Base-by-base conservation (phyloP, 2,329 filamentous ascomycete species). In the Venturia asperata region DNA sequence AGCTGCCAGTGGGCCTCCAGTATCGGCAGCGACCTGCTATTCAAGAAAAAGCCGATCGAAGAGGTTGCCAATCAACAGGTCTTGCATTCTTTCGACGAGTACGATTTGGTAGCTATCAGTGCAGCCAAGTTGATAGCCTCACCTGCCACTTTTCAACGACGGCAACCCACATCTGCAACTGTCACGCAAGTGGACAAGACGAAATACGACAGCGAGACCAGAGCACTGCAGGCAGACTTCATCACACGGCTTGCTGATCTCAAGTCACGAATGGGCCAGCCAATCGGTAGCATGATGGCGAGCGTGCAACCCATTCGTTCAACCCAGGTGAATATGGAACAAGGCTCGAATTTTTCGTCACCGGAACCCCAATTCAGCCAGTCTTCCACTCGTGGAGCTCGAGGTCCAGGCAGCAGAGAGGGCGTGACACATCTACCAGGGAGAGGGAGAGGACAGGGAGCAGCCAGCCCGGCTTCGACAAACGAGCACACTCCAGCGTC, bases 21-120 rank as follows among this genome's bases (percentile, higher is more conserved):
- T 67, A 84, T 96, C 55, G 93, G 93, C 43, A 96, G 92, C 0
- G 91, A 95, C 69, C 79, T 92, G 68, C 83, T 96, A 52, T 88
- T 97, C 70, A 82, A 81, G 1, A 63, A 62, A 27, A 55, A 58
- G 43, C 64, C 24, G 10, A 21, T 41, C 5, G 67, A 75, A 52
- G 67, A 72, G 7, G 69, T 76, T 65, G 70, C 73, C 13, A 73
- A 73, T 10, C 73, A 82, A 3, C 74, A 75, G 10, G 82, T 81
- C n/a, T 77, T 79, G 30, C 80, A 84, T 34, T 78, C 77, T 41
- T 80, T 79, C 7, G 74, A 83, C 27, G 82, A 84, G 30, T 85
- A 90, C 45, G 88, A 92, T 72, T 79, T 95, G 5, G 78, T 95
- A 3, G 87, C 84, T n/a, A 84, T 86, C 43, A 87, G 87, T 67